These are phyloP conservation scores for Picochlorum sp. DNA, from an alignment of 139 green algal species.

Conservation along the genomic window DNA sequence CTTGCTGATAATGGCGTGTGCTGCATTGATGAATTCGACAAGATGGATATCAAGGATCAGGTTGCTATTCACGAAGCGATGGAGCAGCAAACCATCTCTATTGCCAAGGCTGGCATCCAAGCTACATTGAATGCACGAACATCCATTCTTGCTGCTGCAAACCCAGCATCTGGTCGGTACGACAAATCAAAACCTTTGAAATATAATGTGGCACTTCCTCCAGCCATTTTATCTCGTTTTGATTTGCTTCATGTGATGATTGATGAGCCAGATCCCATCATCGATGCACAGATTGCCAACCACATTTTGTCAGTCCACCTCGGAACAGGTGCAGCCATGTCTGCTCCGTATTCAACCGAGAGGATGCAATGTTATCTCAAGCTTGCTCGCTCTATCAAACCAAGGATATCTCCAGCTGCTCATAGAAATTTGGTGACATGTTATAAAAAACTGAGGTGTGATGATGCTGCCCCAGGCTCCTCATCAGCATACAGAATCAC, in stretches of 20 bases:
- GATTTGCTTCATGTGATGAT: conserved; percentile 94
- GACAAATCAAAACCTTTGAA: conserved; percentile 83
- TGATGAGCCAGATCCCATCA: conserved; percentile 72
- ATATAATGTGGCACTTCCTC: conserved; percentile 81
- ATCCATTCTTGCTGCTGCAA: conserved; percentile 92
- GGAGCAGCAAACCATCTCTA: conserved; percentile 99
- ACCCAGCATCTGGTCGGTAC: conserved; percentile 87
- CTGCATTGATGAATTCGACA: conserved; percentile 97
- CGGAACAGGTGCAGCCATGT: conserved; percentile 20
- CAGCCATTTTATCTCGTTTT: conserved; percentile 87
- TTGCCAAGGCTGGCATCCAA: conserved; percentile 95
- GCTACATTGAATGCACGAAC: conserved; percentile 93
- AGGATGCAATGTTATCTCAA: conserved; percentile 93
- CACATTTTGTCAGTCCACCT: conserved; percentile 77
- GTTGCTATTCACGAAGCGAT: conserved; percentile 93
- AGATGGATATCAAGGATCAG: conserved; percentile 92
- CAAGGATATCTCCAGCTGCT: conserved; percentile 56
- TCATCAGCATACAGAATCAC: conserved; percentile 82
- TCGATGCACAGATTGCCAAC: conserved; percentile 64
- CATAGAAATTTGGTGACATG: conserved; percentile 54
- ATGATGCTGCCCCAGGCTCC: conserved; percentile 77
- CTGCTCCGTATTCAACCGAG: conserved; percentile 68
- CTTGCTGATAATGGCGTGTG: conserved; percentile 94
- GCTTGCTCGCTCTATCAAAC: conserved; percentile 82
- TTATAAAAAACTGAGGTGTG: conserved; percentile 79